Base-by-base conservation (phyloP, 2,329 filamentous ascomycete species). In the Apiospora koreana region DNA sequence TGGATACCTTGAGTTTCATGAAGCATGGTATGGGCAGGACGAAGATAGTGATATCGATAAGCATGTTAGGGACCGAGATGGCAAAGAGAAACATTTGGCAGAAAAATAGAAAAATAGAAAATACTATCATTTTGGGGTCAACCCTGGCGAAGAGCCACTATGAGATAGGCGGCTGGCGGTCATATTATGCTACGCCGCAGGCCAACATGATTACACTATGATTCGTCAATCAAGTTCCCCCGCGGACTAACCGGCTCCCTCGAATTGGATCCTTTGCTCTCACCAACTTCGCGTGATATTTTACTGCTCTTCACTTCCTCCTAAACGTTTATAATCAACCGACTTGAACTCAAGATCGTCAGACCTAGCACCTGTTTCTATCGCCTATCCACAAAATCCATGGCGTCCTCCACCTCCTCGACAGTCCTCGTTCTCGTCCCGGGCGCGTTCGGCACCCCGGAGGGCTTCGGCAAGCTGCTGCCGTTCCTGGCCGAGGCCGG, bases 361-460 rank as follows among this genome's bases (percentile, higher is more conserved):
- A 66, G 65, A 14, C 10, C n/a, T 16, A 65, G 21, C 41, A 12
- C 14, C 43, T n/a, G 2, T 23, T 1, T 28, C n/a, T 14, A n/a
- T n/a, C n/a, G n/a, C n/a, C n/a, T 6, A 43, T 31, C 45, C 68
- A 18, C 48, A 71, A 35, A 8, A 75, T 6, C 28, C 50, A 58
- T 58, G 50, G 8, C 73, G 71, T 68, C 72, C 48, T 72, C 73
- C 28, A 14, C 42, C 4, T 58, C 23, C n/a, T 23, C 25, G 23
- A 73, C 74, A 50, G 25, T 72, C 21, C 25, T 76, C 38, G 65
- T 76, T 18, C 43, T 76, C 35, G 72, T 75, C 9, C 74, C 75
- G 0, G 75, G 74, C 2, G 74, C 74, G 3, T 76, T 76, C 58
- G 73, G 74, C 8, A 72, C 68, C 16, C 71, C 74, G 1, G 71